A percentile compares a stretch with the other conserved stretches of the same genome.
Evolutionary conservation across 371 early-diverging fungal species (phyloP).

Genomic region (Zancudomyces culisetae): DNA sequence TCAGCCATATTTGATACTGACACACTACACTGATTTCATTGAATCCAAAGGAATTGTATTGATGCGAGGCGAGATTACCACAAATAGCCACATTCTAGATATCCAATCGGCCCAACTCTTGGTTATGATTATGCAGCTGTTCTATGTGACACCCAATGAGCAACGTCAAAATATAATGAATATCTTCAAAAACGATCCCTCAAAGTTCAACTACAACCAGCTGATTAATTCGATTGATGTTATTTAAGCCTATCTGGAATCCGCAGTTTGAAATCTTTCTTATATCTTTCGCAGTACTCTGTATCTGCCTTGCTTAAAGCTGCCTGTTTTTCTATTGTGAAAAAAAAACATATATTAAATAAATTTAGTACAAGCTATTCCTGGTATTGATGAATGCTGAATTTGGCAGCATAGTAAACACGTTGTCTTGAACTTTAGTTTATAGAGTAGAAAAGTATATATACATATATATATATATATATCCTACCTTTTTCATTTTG

Average conservation of each 20-base stretch:
- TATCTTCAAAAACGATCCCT: slow-evolving; percentile 54
- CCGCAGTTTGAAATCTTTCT: no score
- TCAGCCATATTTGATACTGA: slow-evolving; percentile 64
- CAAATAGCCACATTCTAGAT: slow-evolving; percentile 28
- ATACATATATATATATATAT: background rate
- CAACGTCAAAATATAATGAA: slow-evolving; percentile 47
- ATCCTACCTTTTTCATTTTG: background rate
- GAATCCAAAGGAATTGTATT: slow-evolving; percentile 64
- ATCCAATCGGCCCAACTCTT: slow-evolving; percentile 63
- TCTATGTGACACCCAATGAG: slow-evolving; percentile 62
- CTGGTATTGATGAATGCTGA: no score
- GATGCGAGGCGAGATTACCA: slow-evolving; percentile 69
- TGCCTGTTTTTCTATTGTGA: no score
- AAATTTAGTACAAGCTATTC: no score
- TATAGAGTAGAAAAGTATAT: background rate
- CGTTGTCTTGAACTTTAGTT: no score
- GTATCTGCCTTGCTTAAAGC: no score
- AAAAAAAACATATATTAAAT: no score
- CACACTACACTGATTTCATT: slow-evolving; percentile 70
- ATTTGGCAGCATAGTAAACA: no score
- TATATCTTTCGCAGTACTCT: no score
- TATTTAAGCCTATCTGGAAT: no score
- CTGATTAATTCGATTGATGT: slow-evolving; percentile 33
- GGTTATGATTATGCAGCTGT: slow-evolving; percentile 65
- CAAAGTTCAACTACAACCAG: slow-evolving; percentile 51